A percentile compares a stretch with the other conserved stretches of the same genome.
phyloP scores from a whole-genome alignment of 1,284 basidiomycete species.

The Sanghuangporus baumii region DNA sequence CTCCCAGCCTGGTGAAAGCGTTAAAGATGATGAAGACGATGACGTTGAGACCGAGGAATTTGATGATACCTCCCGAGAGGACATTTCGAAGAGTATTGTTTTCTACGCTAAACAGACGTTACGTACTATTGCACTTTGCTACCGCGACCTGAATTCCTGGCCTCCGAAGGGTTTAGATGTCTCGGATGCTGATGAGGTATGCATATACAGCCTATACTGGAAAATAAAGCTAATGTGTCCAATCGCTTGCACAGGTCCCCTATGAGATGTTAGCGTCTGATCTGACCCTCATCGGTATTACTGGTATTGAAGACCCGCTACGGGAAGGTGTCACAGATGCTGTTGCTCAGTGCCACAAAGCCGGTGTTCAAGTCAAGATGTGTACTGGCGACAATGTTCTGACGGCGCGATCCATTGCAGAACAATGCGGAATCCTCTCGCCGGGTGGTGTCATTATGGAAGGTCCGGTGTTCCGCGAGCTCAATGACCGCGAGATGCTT shows the following conservation, averaged over 20 bases:
- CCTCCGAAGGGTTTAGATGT: slow-evolving; percentile 54
- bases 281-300: slow-evolving; percentile 82
- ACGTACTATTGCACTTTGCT: slow-evolving; percentile 90
- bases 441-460: slow-evolving; percentile 95
- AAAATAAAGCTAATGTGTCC: slow-evolving; percentile 6
- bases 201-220: slow-evolving; percentile 11
- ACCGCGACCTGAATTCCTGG: slow-evolving; percentile 84
- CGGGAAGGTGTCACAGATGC: slow-evolving; percentile 86
- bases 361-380: slow-evolving; percentile 96
- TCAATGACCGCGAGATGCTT: slow-evolving; percentile 49
- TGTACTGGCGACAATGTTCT: slow-evolving; percentile 97
- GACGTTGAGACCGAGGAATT: slow-evolving; percentile 56
- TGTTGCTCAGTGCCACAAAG: slow-evolving; percentile 79
- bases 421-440: slow-evolving; percentile 92
- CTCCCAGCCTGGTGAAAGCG: slow-evolving; percentile 30
- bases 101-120: slow-evolving; percentile 96
- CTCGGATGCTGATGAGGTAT: slow-evolving; percentile 51
- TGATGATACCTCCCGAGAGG: slow-evolving; percentile 63
- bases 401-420: slow-evolving; percentile 89
- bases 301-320: slow-evolving; percentile 95
- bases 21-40: slow-evolving; percentile 25
- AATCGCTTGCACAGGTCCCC: slow-evolving; percentile 44
- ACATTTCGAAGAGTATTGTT: slow-evolving; percentile 87
- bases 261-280: slow-evolving; percentile 72
- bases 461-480: slow-evolving; percentile 73